A percentile compares a stretch with the other conserved stretches of the same genome.
These are phyloP conservation scores for Cyclotella choctawhatcheeana DNA, from an alignment of 108 stramenopile genomes.

Conservation along the genomic window DNA sequence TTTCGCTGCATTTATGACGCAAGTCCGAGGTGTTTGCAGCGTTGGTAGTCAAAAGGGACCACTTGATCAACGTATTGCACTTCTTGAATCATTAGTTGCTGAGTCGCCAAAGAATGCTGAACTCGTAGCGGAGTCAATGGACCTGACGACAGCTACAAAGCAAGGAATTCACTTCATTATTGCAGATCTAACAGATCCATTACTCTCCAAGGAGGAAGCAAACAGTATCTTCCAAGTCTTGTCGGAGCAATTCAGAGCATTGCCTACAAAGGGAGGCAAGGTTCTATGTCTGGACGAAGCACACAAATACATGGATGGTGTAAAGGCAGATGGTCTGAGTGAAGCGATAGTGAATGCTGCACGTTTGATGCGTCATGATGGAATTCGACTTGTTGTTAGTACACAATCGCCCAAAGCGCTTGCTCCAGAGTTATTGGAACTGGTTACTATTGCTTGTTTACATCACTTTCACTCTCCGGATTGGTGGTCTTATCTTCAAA, in stretches of 20 bases:
- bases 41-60: conserved; percentile 25
- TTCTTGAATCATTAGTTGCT: conserved; percentile 38
- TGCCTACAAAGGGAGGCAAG: conserved; percentile 31
- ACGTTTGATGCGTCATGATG: conserved; percentile 52
- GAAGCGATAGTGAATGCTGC: conserved; percentile 48
- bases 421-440: conserved; percentile 41
- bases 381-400: conserved; percentile 39
- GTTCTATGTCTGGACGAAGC: conserved; percentile 48
- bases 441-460: conserved; percentile 28
- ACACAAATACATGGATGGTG: conserved; percentile 44
- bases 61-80: conserved; percentile 38
- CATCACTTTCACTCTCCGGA: conserved; percentile 37
- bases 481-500: conserved; percentile 28
- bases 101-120: conserved; percentile 25
- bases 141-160: conserved; percentile 11
- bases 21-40: conserved; percentile 28
- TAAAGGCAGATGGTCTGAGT: conserved; percentile 28
- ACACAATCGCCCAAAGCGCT: conserved; percentile 45
- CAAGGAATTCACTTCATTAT: conserved; percentile 26
- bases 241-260: conserved; percentile 46
- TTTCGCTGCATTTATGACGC: conserved; percentile 25
- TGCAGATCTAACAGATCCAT: conserved; percentile 51
- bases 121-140: conserved; percentile 25
- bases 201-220: conserved; percentile 50
- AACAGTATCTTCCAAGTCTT: conserved; percentile 56